Conservation (phyloP, 2,329 filamentous ascomycete species). For the Aspergillus sp. region DNA sequence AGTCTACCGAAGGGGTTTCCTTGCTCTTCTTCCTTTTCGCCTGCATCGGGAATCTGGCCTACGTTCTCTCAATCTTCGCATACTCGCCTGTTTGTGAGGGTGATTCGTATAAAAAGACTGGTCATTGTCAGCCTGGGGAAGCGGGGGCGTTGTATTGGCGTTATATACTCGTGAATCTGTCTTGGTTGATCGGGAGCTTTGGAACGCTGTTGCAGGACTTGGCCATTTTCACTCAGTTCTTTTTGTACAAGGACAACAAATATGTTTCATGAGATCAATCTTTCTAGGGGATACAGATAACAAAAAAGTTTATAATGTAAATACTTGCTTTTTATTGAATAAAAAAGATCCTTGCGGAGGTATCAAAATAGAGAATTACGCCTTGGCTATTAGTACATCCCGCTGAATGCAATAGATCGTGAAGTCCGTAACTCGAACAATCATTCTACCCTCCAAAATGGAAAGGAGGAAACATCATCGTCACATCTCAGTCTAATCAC, state of each 20-base stretch:
- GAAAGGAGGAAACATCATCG: too few species aligned
- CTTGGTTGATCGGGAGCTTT: conserved; percentile 83
- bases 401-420: neutral
- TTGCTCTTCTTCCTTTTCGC: conserved; percentile 96
- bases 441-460: neutral
- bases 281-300: too few species aligned
- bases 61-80: conserved; percentile 84
- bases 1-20: conserved; percentile 87
- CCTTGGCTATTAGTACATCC: too few species aligned
- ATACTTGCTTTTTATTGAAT: too few species aligned
- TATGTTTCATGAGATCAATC: conserved; percentile 8
- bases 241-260: conserved; percentile 59
- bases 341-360: too few species aligned
- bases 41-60: conserved; percentile 89
- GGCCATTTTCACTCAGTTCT: conserved; percentile 85
- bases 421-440: neutral
- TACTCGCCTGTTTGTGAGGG: conserved; percentile 66
- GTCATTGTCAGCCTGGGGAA: conserved; percentile 59
- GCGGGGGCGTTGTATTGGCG: conserved; percentile 60
- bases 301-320: too few species aligned
- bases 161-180: conserved; percentile 84
- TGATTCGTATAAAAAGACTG: conserved; percentile 14
- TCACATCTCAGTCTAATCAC: conserved; percentile 9
- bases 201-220: conserved; percentile 81
- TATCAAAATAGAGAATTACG: too few species aligned